Percentiles rank a stretch among this genome's conserved stretches.
Evolutionary conservation across 306 rosid species (phyloP).

Genomic region (Luffa aegyptiaca): DNA sequence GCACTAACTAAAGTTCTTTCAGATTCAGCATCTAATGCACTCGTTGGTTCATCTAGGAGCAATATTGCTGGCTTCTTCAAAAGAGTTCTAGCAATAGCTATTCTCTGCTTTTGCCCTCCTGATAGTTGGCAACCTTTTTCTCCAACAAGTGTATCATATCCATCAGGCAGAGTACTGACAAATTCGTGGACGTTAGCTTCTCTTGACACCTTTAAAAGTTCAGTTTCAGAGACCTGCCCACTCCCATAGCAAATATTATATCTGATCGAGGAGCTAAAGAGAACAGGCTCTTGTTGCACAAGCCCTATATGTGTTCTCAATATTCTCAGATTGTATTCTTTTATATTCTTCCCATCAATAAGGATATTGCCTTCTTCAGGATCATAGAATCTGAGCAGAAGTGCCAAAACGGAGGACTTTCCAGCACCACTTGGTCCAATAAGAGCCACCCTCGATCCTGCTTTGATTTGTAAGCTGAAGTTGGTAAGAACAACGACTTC

Average conservation of each 20-base stretch:
- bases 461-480: constrained; percentile 59
- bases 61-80: constrained; percentile 62
- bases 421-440: constrained; percentile 90
- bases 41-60: constrained; percentile 88
- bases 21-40: constrained; percentile 85
- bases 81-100: constrained; percentile 78
- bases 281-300: constrained; percentile 87
- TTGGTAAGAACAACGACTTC: constrained; percentile 46
- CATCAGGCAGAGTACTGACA: constrained; percentile 58
- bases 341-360: constrained; percentile 57
- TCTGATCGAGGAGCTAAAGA: constrained; percentile 62
- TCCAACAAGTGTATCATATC: constrained; percentile 66
- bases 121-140: constrained; percentile 86
- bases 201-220: constrained; percentile 49
- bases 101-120: constrained; percentile 91
- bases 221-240: constrained; percentile 54
- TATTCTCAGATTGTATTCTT: constrained; percentile 65
- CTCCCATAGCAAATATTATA: constrained; percentile 68
- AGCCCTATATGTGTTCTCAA: constrained; percentile 67
- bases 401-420: constrained; percentile 67
- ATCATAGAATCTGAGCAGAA: constrained; percentile 66
- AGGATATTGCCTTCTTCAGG: constrained; percentile 48
- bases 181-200: constrained; percentile 77
- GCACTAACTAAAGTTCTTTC: constrained; percentile 59
- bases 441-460: constrained; percentile 61